Percentiles rank a stretch among this genome's conserved stretches.
These are phyloP conservation scores for Neurospora tetraspora DNA, from an alignment of 495 filamentous ascomycete genomes.

Conservation along the genomic window DNA sequence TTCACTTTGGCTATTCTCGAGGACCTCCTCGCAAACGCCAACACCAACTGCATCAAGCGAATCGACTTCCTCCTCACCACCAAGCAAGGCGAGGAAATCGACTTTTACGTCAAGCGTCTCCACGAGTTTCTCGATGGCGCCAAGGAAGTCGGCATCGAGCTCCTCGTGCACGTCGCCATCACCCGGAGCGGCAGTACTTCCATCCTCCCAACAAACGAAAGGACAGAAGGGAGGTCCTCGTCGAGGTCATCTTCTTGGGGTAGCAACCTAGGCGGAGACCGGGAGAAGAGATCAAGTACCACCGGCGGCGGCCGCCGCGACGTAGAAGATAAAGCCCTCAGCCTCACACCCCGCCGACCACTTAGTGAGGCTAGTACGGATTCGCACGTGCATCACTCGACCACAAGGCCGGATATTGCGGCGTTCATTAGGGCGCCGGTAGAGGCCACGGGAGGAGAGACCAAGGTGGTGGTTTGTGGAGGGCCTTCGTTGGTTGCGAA, in stretches of 20 bases:
- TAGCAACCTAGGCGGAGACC: slow-evolving; percentile 4
- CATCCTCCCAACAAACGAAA: background rate
- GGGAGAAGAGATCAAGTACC: slow-evolving; percentile 15
- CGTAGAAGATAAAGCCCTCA: slow-evolving; percentile 9
- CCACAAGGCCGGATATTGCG: slow-evolving; percentile 32
- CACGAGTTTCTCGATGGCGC: slow-evolving; percentile 46
- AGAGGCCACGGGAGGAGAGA: slow-evolving; percentile 72
- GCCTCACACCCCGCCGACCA: background rate
- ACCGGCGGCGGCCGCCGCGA: slow-evolving; percentile 10
- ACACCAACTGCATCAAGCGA: slow-evolving; percentile 47
- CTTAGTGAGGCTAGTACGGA: slow-evolving; percentile 24
- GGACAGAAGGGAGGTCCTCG: background rate
- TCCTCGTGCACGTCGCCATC: slow-evolving; percentile 42
- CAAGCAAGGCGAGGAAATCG: slow-evolving; percentile 55
- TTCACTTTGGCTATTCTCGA: slow-evolving; percentile 49
- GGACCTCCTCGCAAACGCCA: slow-evolving; percentile 34
- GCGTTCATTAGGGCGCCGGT: slow-evolving; percentile 41
- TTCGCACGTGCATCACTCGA: slow-evolving; percentile 30
- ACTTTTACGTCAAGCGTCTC: slow-evolving; percentile 57
- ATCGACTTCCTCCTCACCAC: slow-evolving; percentile 68
- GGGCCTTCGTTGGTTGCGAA: slow-evolving; percentile 54
- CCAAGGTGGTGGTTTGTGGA: slow-evolving; percentile 74
- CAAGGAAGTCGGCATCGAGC: slow-evolving; percentile 33
- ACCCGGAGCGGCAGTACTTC: slow-evolving; percentile 30
- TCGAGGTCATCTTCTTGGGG: slow-evolving; percentile 10